A percentile compares a stretch with the other conserved stretches of the same genome.
phyloP scores from a whole-genome alignment of 495 filamentous ascomycete species.

The Talaromyces ruber region DNA sequence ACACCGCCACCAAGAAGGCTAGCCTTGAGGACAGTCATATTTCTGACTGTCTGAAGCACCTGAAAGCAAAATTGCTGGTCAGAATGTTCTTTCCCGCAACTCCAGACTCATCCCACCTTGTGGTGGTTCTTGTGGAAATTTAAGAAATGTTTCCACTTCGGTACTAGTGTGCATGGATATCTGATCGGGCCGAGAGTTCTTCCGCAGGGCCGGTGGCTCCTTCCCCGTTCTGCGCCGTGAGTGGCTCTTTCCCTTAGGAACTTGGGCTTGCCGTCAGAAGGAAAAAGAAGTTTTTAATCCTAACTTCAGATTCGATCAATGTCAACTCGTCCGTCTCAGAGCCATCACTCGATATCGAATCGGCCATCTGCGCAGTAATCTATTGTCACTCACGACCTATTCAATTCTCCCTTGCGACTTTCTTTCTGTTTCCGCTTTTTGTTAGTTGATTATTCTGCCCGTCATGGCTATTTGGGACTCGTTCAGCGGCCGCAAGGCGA shows the following conservation, averaged over 20 bases:
- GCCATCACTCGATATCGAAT: neutral
- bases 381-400: neutral
- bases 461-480: slow-evolving; percentile 81
- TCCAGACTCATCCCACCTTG: neutral
- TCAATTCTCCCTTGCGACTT: neutral
- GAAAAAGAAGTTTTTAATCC: slow-evolving; percentile 5
- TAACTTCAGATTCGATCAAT: neutral
- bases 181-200: neutral
- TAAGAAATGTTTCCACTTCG: slow-evolving; percentile 1
- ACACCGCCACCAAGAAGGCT: neutral
- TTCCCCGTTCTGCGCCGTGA: neutral
- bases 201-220: neutral
- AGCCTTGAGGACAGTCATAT: neutral
- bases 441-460: slow-evolving; percentile 9
- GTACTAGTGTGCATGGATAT: slow-evolving; percentile 1
- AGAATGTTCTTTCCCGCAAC: neutral
- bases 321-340: neutral
- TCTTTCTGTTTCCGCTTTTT: neutral
- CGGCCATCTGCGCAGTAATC: neutral
- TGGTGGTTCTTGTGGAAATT: slow-evolving; percentile 4
- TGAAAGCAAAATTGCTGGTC: neutral
- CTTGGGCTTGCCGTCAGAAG: neutral
- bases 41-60: neutral
- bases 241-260: neutral
- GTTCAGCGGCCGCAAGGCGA: slow-evolving; percentile 72